Conservation (phyloP, 2,329 filamentous ascomycete genomes). For the Corynespora cassiicola region DNA sequence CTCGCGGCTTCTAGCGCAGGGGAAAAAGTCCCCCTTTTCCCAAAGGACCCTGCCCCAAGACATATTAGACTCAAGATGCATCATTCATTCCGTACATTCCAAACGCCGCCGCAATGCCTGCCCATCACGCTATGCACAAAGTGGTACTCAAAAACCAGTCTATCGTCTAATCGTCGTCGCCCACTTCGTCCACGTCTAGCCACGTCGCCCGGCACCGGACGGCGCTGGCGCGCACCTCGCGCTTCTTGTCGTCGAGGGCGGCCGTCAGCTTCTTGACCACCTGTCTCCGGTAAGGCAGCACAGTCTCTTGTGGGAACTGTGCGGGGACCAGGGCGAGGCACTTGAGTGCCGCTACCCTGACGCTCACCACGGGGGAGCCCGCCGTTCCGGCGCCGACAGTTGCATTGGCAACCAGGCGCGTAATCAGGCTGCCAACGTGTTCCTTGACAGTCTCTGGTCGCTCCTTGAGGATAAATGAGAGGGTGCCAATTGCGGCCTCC, state of each 20-base stretch:
- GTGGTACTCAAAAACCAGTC: slow-evolving; percentile 8
- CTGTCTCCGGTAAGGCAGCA: slow-evolving; percentile 63
- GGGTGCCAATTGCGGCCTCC: slow-evolving; percentile 64
- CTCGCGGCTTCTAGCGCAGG: too few species aligned
- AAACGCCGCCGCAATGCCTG: too few species aligned
- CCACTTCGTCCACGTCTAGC: slow-evolving; percentile 65
- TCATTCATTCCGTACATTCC: too few species aligned
- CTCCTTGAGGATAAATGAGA: slow-evolving; percentile 64
- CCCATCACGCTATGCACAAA: too few species aligned
- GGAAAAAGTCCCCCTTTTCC: too few species aligned
- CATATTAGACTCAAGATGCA: too few species aligned
- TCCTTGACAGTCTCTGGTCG: slow-evolving; percentile 61
- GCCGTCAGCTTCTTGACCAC: slow-evolving; percentile 62
- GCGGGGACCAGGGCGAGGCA: slow-evolving; percentile 57
- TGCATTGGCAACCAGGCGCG: slow-evolving; percentile 59
- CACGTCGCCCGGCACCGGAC: slow-evolving; percentile 67
- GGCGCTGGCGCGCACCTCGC: slow-evolving; percentile 67
- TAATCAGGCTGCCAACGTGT: slow-evolving; percentile 64
- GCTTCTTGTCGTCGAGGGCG: slow-evolving; percentile 68
- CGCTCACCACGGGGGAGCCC: too few species aligned
- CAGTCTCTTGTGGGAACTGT: slow-evolving; percentile 55
- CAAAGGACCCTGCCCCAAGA: too few species aligned
- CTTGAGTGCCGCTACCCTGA: slow-evolving; percentile 55
- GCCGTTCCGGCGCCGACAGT: slow-evolving; percentile 28
- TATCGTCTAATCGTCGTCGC: slow-evolving; percentile 53